Evolutionary conservation across 2,329 filamentous ascomycete genomes (phyloP), one percentile per base, ranked within the genome.

Genomic region (Fusarium paranaense): DNA sequence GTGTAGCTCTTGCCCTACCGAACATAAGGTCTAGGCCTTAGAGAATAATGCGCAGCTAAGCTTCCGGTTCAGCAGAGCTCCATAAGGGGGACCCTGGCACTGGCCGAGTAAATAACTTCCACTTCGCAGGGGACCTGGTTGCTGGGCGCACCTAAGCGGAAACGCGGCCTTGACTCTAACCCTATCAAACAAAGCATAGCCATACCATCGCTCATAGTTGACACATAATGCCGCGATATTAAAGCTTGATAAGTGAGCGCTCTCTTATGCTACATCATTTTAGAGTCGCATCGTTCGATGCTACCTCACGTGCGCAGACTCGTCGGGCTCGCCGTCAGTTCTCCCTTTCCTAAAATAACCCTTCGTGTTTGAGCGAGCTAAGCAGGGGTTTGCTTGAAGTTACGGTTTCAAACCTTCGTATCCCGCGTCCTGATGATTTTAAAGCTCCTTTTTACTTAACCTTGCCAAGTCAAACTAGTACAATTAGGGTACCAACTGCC

Each of bases 361-460:
- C 8, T 50, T 33, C 42, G 40, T 62, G 40, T 62, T 62, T 22
- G 27, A 62, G 40, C 25, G 27, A 50, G 40, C 40, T 45, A 50
- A 47, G 27, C 59, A 47, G n/a, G 59, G 59, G 59, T 62, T n/a
- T 50, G 30, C 59, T 22, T 47, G 40, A 45, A 22, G 59, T 33
- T 50, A 40, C 30, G 40, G 59, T 62, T 62, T 62, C 37, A 62
- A 50, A 47, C 20, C 1, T 62, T 62, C 59, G 59, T 62, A 62
- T 62, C 42, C 59, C 32, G 14, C 14, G 16, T 35, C 40, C 42
- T 62, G 59, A 22, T 50, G 40, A 62, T 62, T 50, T 47, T 25
- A 45, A 62, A 50, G 7, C 59, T 62, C 37, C 22, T 37, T 32
- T 62, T 45, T 47, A 37, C 40, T 18, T 25, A 2, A 25, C 42